Conservation (phyloP, 768 basidiomycete genomes). For the Phylloporus scabripes region DNA sequence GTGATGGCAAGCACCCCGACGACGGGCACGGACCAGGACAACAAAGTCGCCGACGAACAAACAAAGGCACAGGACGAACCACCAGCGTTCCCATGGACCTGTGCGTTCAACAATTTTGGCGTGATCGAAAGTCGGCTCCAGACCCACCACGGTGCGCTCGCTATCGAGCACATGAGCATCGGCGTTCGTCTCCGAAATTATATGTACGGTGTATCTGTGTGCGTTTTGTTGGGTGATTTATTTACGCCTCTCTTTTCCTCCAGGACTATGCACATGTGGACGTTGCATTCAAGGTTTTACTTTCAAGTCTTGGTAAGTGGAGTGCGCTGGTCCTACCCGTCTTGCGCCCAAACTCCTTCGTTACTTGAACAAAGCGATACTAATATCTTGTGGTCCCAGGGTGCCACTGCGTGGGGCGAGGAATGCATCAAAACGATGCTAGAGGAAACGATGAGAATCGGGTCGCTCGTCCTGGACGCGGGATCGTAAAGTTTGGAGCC, state of each 20-base stretch:
- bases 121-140: slow-evolving; percentile 10
- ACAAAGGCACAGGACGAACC: neutral
- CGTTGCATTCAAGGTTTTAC: slow-evolving; percentile 13
- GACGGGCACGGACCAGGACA: neutral
- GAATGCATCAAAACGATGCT: slow-evolving; percentile 12
- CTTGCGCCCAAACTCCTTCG: no score
- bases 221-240: neutral
- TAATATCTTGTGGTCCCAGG: slow-evolving; percentile 3
- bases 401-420: slow-evolving; percentile 18
- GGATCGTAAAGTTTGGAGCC: neutral
- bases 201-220: slow-evolving; percentile 3
- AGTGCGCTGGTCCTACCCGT: no score
- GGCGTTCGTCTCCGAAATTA: slow-evolving; percentile 7
- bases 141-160: slow-evolving; percentile 3
- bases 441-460: slow-evolving; percentile 16
- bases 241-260: neutral
- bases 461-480: slow-evolving; percentile 6
- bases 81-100: neutral
- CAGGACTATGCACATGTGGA: slow-evolving; percentile 17
- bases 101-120: slow-evolving; percentile 13
- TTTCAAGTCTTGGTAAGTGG: slow-evolving; percentile 12
- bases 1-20: neutral
- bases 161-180: slow-evolving; percentile 1
- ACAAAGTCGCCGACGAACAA: neutral
- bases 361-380: neutral